Percentiles rank a stretch among this genome's conserved stretches.
These are phyloP conservation scores for Agrostemma githago DNA, from an alignment of 148 eudicot species.

Conservation along the genomic window DNA sequence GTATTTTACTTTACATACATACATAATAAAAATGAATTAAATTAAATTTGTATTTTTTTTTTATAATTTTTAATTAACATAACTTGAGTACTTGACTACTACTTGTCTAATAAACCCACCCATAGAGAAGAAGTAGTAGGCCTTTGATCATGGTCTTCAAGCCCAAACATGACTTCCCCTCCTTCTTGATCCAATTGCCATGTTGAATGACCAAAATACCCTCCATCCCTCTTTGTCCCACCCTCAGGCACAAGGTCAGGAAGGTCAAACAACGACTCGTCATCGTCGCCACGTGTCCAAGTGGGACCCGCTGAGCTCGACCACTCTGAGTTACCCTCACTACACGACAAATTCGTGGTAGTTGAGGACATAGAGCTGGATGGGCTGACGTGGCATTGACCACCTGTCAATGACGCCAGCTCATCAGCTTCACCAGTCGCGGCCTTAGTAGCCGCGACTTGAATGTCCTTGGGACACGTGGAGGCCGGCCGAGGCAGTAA, in stretches of 20 bases:
- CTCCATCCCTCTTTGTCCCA: conserved; percentile 21
- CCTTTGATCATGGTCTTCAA: conserved; percentile 14
- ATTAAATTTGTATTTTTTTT: too few relatives aligned
- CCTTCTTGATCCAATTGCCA: conserved; percentile 23
- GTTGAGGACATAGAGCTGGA: conserved; percentile 2
- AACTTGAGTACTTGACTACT: neutral
- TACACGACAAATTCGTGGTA: conserved; percentile 17
- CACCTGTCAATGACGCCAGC: too few relatives aligned
- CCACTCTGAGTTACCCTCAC: conserved; percentile 18
- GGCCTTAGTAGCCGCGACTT: conserved; percentile 44
- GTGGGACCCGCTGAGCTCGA: conserved; percentile 21
- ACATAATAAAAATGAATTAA: too few relatives aligned
- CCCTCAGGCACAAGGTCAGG: conserved; percentile 42
- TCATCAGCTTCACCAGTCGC: conserved; percentile 25
- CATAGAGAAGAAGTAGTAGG: conserved; percentile 3
- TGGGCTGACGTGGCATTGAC: neutral
- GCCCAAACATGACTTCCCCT: conserved; percentile 6
- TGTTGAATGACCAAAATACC: conserved; percentile 30
- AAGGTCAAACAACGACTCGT: conserved; percentile 46
- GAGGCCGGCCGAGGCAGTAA: conserved; percentile 44
- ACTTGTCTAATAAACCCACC: conserved; percentile 20
- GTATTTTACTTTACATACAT: neutral
- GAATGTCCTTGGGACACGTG: conserved; percentile 53
- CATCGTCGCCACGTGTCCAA: conserved; percentile 21
- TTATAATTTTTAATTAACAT: too few relatives aligned